These are phyloP conservation scores for Metarhizium humberi DNA, from an alignment of 2,329 filamentous ascomycete genomes.

Conservation along the genomic window DNA sequence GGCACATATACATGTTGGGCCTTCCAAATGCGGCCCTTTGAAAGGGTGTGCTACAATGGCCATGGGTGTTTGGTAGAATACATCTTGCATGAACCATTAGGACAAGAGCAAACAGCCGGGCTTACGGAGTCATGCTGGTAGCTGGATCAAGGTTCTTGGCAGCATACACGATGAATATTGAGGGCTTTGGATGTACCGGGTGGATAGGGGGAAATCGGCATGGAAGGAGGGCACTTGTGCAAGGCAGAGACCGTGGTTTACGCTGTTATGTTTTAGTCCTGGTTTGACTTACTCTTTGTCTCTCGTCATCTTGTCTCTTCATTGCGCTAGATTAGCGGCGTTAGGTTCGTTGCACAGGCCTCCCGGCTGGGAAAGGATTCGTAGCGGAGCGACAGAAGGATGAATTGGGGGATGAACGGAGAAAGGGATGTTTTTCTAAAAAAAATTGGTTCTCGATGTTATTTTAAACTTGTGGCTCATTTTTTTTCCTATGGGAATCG, in stretches of 20 bases:
- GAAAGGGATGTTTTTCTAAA: neutral
- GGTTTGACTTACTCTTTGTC: slow-evolving; percentile 8
- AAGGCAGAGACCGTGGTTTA: slow-evolving; percentile 1
- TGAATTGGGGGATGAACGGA: slow-evolving; percentile 8
- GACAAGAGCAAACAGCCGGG: neutral
- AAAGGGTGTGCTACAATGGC: neutral
- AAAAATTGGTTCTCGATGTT: neutral
- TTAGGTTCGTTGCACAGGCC: slow-evolving; percentile 13
- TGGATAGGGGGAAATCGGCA: neutral
- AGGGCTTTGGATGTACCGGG: neutral
- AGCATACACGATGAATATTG: neutral
- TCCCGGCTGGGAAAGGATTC: slow-evolving; percentile 11
- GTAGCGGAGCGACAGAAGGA: slow-evolving; percentile 11
- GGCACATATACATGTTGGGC: slow-evolving; percentile 7
- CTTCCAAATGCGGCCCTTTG: neutral
- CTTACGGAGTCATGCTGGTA: neutral
- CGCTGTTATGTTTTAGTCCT: slow-evolving; percentile 9
- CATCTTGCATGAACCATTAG: neutral
- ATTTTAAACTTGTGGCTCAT: neutral
- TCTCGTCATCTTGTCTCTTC: slow-evolving; percentile 12
- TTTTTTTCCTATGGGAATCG: neutral
- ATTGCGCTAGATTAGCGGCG: slow-evolving; percentile 18
- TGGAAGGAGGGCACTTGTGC: neutral
- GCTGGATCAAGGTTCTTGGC: neutral
- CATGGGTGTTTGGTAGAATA: neutral